Evolutionary conservation across 495 filamentous ascomycete species (phyloP), one percentile per base, ranked within the genome.

Genomic region (Polyplosphaeria fusca): DNA sequence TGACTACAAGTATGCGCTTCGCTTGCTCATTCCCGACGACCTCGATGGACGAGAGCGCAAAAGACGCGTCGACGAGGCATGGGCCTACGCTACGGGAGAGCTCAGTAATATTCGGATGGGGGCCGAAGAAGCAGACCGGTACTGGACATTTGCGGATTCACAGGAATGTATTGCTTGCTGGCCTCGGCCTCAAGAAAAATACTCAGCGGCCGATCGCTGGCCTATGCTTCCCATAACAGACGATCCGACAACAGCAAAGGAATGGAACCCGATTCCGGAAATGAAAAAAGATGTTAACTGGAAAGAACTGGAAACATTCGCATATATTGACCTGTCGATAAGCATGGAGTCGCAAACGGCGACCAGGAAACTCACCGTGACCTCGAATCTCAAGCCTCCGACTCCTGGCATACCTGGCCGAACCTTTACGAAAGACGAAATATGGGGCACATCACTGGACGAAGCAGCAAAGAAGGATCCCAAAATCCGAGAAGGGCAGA

Each of bases 201-300:
- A n/a, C n/a, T n/a, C n/a, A n/a, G 20, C 24, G 35, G 16, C 22
- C 44, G 20, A 46, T 0, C 13, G 46, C 1, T 62, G 46, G 39
- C 52, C 52, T 12, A 2, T 46, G 3, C 12, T 62, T 16, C 58
- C 58, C 2, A 16, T 2, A 13, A 24, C 47, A 4, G 43, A 45
- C 7, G 48, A 58, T 13, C 16, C 44, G 11, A 16, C 16, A 11
- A 24, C 54, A 23, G 20, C 26, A 4, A 49, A 37, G 11, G 60
- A 64, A 26, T 64, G 60, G 60, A 50, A 51, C 47, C 60, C 60
- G 19, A 5, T 24, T n/a, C 49, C 57, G 27, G 27, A 30, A 18
- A 5, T 18, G 4, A 30, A 28, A 19, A n/a, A 35, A 5, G 44
- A 28, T 7, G 44, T 60, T 14, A 23, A 41, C 16, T 0, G 20